phyloP scores from a whole-genome alignment of 179 eudicot species.

The Amaranthus tricolor region DNA sequence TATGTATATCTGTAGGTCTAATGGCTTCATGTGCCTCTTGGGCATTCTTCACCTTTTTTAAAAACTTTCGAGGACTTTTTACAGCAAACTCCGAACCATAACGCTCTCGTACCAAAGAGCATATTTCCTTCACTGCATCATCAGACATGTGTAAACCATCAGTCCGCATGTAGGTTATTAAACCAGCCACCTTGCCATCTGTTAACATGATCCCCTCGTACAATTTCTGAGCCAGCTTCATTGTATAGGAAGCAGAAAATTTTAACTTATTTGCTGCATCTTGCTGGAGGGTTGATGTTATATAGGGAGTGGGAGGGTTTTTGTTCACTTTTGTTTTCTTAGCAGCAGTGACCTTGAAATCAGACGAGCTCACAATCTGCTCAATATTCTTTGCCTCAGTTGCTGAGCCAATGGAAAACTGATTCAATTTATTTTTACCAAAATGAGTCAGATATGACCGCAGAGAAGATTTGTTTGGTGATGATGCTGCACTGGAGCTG shows the following conservation, averaged over 20 bases:
- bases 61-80: constrained; percentile 56
- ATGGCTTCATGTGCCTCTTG: constrained; percentile 99
- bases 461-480: constrained; percentile 23
- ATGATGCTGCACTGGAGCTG: constrained; percentile 27
- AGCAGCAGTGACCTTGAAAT: constrained; percentile 50
- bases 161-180: constrained; percentile 92
- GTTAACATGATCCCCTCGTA: constrained; percentile 80
- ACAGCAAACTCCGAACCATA: constrained; percentile 62
- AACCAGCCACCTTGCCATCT: constrained; percentile 60
- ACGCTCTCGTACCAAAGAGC: constrained; percentile 54
- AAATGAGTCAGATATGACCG: constrained; percentile 67
- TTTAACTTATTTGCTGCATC: constrained; percentile 89
- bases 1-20: constrained; percentile 79
- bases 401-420: constrained; percentile 61
- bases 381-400: constrained; percentile 58
- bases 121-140: constrained; percentile 65
- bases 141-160: constrained; percentile 88
- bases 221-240: constrained; percentile 93
- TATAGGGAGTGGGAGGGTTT: constrained; percentile 79
- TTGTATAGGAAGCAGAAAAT: constrained; percentile 66
- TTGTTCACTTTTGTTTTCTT: constrained; percentile 53
- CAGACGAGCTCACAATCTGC: constrained; percentile 44
- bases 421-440: constrained; percentile 55
- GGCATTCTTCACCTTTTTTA: constrained; percentile 87
- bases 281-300: constrained; percentile 96